These are phyloP conservation scores for Asterochloris erici DNA, from an alignment of 139 green algal species.

Conservation along the genomic window DNA sequence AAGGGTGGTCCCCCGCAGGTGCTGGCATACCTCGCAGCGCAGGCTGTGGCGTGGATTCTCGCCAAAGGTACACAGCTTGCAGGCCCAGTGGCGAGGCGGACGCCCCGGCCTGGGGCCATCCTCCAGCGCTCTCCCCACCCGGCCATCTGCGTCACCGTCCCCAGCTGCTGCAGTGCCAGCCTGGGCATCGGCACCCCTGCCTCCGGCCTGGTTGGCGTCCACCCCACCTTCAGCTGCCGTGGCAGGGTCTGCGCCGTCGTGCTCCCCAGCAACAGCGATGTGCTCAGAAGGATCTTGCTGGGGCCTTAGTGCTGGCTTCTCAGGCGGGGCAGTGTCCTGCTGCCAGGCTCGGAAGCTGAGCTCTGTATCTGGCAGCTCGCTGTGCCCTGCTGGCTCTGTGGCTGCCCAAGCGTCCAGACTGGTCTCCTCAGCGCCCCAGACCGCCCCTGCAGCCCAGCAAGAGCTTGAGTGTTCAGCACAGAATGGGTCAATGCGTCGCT, in stretches of 20 bases:
- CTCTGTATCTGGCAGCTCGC: too few species aligned
- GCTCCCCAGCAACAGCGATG: background rate
- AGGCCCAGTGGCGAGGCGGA: background rate
- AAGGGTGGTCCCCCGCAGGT: background rate
- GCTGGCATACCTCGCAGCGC: slow-evolving; percentile 26
- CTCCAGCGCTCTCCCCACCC: background rate
- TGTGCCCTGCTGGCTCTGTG: too few species aligned
- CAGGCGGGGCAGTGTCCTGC: too few species aligned
- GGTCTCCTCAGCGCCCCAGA: too few species aligned
- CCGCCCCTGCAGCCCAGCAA: too few species aligned
- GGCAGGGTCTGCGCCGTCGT: background rate
- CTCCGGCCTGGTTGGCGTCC: background rate
- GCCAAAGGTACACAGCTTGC: slow-evolving; percentile 23
- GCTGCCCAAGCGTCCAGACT: too few species aligned
- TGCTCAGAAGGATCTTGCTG: too few species aligned
- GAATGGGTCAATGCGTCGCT: too few species aligned
- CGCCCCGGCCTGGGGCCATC: too few species aligned
- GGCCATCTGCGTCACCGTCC: background rate
- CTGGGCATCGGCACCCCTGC: background rate
- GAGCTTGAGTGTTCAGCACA: too few species aligned
- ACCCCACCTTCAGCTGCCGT: background rate
- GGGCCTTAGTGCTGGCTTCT: too few species aligned
- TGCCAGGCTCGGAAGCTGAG: too few species aligned
- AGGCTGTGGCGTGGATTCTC: slow-evolving; percentile 12
- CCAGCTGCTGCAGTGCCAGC: slow-evolving; percentile 1